These are phyloP conservation scores for Pseudozyma thailandica DNA, from an alignment of 1,284 basidiomycete genomes.

Conservation along the genomic window DNA sequence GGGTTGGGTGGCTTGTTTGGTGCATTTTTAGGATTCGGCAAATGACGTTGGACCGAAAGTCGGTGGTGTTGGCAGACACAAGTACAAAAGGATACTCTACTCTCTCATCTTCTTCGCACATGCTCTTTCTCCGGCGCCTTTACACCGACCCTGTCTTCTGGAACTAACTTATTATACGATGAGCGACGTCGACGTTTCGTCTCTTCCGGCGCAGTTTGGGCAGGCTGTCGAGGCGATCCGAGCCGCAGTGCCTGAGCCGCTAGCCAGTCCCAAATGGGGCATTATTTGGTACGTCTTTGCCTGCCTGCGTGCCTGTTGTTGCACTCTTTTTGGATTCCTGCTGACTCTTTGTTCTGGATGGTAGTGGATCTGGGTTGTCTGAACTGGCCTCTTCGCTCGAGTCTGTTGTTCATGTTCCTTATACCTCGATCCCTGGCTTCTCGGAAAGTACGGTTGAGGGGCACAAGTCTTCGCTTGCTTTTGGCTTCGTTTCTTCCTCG, in stretches of 20 bases:
- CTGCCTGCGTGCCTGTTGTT: not conserved
- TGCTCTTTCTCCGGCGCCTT: no score
- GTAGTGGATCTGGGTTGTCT: conserved; percentile 49
- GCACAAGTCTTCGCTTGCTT: conserved; percentile 80
- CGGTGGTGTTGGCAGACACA: no score
- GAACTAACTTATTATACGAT: not conserved
- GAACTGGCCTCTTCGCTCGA: conserved; percentile 43
- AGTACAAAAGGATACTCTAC: no score
- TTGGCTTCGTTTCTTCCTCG: conserved; percentile 77
- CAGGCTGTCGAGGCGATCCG: conserved; percentile 48
- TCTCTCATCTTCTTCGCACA: no score
- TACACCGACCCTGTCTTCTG: no score
- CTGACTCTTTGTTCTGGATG: not conserved
- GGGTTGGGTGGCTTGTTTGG: no score
- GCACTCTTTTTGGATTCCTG: not conserved
- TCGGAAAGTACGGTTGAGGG: conserved; percentile 73
- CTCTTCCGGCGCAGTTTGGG: conserved; percentile 41
- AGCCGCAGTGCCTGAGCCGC: conserved; percentile 20
- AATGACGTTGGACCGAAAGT: no score
- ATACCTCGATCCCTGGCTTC: conserved; percentile 54
- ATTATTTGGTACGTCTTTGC: conserved; percentile 50
- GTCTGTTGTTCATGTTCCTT: conserved; percentile 43
- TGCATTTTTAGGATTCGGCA: no score
- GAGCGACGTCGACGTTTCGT: conserved; percentile 5
- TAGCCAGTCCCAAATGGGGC: conserved; percentile 52